Base-by-base conservation (phyloP, 306 rosid genomes). In the Lathyrus oleraceus region DNA sequence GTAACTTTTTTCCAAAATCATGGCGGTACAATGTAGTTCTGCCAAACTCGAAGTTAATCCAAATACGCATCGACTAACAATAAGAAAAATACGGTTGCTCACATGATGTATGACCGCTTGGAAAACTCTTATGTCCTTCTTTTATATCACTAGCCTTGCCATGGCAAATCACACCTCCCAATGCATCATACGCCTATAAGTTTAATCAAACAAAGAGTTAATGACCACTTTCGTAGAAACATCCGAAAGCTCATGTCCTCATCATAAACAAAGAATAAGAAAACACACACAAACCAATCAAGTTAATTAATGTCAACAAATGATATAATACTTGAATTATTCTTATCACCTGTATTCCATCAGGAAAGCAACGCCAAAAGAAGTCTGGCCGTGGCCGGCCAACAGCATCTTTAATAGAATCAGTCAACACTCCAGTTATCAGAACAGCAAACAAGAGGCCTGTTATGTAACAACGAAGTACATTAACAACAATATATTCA, bases 71-170 rank as follows among this genome's bases (percentile, higher is more conserved):
- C 28, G 47, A 67, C 44, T 3, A 75, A 19, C 47, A 10, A 36
- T 20, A 27, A 21, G 10, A 57, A 57, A 67, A 42, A 48, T 65
- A 72, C 63, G 58, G 75, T 36, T 77, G 45, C 94, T 83, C 84
- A 94, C 99, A 84, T 70, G 99, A 87, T 69, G 97, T 81, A 62
- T 94, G 99, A 10, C 96, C 99, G 36, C 99, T 94, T 27, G 99
- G 99, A 65, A 94, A 94, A 78, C 97, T 94, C 82, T 91, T 94
- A 75, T 94, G 91, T 52, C 99, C 97, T 89, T 94, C 99, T 80
- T 72, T 91, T 54, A 94, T 82, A 66, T 65, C 97, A 75, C 87
- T 76, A 7, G 27, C 83, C 74, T 84, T 81, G 48, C 99, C 97
- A 59, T 89, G 87, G 65, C 99, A 94, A 36, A 88, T 14, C 59